Conservation (phyloP, 208 protist species). For the Herpetomonas samuelpessoai region DNA sequence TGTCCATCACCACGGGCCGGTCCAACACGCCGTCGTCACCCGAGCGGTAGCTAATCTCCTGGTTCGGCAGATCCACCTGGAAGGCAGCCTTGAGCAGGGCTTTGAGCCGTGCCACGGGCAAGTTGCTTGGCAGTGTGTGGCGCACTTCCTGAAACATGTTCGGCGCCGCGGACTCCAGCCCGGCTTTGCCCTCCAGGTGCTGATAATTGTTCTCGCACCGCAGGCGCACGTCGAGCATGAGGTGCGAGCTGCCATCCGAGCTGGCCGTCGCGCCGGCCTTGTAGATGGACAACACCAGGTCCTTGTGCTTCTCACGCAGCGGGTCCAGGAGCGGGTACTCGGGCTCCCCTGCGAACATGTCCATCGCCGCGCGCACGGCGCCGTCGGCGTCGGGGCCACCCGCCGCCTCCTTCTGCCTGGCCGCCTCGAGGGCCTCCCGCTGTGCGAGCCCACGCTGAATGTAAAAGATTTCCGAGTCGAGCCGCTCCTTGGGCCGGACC, state of each 20-base stretch:
- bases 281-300: conserved; percentile 79
- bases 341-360: conserved; percentile 1
- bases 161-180: neutral
- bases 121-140: conserved; percentile 66
- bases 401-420: conserved; percentile 4
- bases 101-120: conserved; percentile 82
- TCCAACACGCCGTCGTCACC: conserved; percentile 65
- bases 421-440: conserved; percentile 17
- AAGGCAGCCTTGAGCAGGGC: conserved; percentile 67
- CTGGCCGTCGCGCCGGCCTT: conserved; percentile 66
- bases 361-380: neutral
- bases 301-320: conserved; percentile 82
- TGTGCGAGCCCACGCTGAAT: conserved; percentile 74
- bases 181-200: neutral
- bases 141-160: conserved; percentile 20
- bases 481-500: conserved; percentile 76
- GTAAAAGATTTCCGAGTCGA: conserved; percentile 87
- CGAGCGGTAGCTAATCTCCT: conserved; percentile 59
- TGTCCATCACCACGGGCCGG: conserved; percentile 43
- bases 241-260: conserved; percentile 42
- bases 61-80: conserved; percentile 56
- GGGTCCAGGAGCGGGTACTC: conserved; percentile 52
- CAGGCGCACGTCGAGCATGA: conserved; percentile 74
- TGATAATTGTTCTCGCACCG: conserved; percentile 49
- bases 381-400: neutral